Evolutionary conservation across 352 stramenopile genomes (phyloP).

Genomic region (Poterioochromonas sp.): DNA sequence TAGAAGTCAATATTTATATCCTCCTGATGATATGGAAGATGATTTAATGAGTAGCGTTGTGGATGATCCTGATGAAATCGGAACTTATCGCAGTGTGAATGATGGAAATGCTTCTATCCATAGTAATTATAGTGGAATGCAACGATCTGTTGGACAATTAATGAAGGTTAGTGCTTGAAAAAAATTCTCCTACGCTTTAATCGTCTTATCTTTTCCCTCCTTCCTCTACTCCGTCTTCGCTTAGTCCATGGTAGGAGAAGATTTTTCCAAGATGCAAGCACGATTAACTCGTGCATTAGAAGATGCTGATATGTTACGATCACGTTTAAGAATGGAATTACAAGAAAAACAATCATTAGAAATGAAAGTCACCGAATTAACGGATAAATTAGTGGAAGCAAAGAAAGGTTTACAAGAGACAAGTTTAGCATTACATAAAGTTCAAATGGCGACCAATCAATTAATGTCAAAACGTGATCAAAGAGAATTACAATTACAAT

Average conservation of each 20-base stretch:
- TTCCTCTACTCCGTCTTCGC: not conserved
- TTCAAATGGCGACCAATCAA: not conserved
- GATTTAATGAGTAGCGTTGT: too few relatives aligned
- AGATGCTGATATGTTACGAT: not conserved
- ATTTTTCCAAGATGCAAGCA: not conserved
- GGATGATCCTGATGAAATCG: too few relatives aligned
- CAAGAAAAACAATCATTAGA: not conserved
- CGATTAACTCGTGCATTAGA: not conserved
- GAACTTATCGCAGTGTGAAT: too few relatives aligned
- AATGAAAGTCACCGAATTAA: not conserved
- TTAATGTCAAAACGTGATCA: slow-evolving; percentile 2
- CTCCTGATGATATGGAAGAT: too few relatives aligned
- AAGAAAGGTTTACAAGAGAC: not conserved
- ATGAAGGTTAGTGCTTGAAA: not conserved
- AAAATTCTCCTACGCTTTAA: not conserved
- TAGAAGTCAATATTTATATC: too few relatives aligned
- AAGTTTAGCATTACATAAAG: not conserved
- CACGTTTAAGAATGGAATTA: not conserved
- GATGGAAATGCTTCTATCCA: too few relatives aligned
- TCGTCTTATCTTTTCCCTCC: not conserved
- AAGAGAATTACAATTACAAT: slow-evolving; percentile 11
- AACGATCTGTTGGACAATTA: not conserved
- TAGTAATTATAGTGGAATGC: too few relatives aligned
- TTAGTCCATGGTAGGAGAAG: not conserved
- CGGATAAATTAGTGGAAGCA: not conserved